phyloP scores from a whole-genome alignment of 2,329 filamentous ascomycete species.

The Penicillium sp. region DNA sequence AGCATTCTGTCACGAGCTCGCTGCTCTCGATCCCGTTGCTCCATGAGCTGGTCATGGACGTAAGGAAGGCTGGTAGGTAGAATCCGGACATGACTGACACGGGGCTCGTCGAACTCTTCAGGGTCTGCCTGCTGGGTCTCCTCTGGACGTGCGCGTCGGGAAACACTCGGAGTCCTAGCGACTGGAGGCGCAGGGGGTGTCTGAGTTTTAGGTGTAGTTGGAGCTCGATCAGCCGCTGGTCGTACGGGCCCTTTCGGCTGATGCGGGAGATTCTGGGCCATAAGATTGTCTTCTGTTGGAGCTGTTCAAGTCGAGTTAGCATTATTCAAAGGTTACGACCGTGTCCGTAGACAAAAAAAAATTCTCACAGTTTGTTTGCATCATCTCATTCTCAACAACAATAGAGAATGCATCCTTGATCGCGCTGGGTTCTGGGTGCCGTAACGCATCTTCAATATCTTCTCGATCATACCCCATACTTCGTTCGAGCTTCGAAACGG shows the following conservation, averaged over 20 bases:
- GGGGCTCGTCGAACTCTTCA: slow-evolving; percentile 47
- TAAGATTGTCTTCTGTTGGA: slow-evolving; percentile 37
- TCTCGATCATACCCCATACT: slow-evolving; percentile 96
- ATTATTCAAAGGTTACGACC: neutral
- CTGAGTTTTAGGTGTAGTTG: slow-evolving; percentile 23
- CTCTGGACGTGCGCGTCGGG: slow-evolving; percentile 26
- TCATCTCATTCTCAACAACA: slow-evolving; percentile 94
- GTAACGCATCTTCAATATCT: slow-evolving; percentile 91
- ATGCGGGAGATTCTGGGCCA: slow-evolving; percentile 23
- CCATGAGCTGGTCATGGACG: slow-evolving; percentile 88
- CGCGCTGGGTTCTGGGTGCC: slow-evolving; percentile 87
- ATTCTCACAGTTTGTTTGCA: slow-evolving; percentile 85
- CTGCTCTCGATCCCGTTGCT: slow-evolving; percentile 46
- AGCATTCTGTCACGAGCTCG: slow-evolving; percentile 40
- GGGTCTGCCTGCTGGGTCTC: slow-evolving; percentile 24
- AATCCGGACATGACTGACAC: slow-evolving; percentile 84
- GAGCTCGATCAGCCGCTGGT: slow-evolving; percentile 29
- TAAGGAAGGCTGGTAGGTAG: slow-evolving; percentile 85
- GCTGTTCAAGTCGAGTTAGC: slow-evolving; percentile 26
- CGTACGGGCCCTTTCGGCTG: slow-evolving; percentile 22
- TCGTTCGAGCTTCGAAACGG: slow-evolving; percentile 92
- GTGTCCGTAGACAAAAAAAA: neutral
- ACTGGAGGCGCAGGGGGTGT: slow-evolving; percentile 18
- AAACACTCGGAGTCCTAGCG: slow-evolving; percentile 26
- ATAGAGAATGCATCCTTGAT: slow-evolving; percentile 99